Conservation (phyloP, 768 basidiomycete genomes). For the Leccinum sublutescens region DNA sequence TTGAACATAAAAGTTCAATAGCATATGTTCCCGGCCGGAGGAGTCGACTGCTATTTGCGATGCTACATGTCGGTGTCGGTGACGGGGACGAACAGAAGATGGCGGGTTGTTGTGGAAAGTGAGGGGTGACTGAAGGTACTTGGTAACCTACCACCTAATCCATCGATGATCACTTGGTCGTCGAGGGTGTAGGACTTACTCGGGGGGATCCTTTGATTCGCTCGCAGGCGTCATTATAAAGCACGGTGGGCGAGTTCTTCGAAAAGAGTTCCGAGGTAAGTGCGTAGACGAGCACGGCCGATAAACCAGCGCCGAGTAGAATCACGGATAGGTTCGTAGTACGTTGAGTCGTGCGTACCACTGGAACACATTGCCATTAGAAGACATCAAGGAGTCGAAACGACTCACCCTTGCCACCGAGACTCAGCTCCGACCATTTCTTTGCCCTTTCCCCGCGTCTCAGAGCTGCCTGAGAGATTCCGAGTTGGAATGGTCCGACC, state of each 20-base stretch:
- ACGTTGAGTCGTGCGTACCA: constrained; percentile 30
- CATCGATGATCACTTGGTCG: background rate
- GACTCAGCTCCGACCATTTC: constrained; percentile 79
- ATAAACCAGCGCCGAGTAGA: constrained; percentile 77
- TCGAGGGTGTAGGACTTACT: constrained; percentile 31
- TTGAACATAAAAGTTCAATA: constrained; percentile 80
- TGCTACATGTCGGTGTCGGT: constrained; percentile 78
- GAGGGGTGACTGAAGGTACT: constrained; percentile 65
- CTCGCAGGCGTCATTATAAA: constrained; percentile 63
- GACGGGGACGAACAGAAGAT: constrained; percentile 69
- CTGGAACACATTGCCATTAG: background rate
- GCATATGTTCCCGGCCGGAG: constrained; percentile 76
- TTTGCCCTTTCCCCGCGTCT: constrained; percentile 54
- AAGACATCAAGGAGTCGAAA: background rate
- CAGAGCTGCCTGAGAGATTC: constrained; percentile 56
- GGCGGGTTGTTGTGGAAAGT: constrained; percentile 83
- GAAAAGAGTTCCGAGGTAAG: constrained; percentile 83
- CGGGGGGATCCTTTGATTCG: constrained; percentile 45
- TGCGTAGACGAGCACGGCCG: constrained; percentile 70
- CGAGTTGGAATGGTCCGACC: constrained; percentile 78
- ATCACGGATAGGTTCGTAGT: constrained; percentile 54
- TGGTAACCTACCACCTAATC: constrained; percentile 50
- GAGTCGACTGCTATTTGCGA: constrained; percentile 76
- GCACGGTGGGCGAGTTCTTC: constrained; percentile 82
- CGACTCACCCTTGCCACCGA: constrained; percentile 68